These are phyloP conservation scores for Kwoniella europaea DNA, from an alignment of 768 basidiomycete genomes.

Conservation along the genomic window DNA sequence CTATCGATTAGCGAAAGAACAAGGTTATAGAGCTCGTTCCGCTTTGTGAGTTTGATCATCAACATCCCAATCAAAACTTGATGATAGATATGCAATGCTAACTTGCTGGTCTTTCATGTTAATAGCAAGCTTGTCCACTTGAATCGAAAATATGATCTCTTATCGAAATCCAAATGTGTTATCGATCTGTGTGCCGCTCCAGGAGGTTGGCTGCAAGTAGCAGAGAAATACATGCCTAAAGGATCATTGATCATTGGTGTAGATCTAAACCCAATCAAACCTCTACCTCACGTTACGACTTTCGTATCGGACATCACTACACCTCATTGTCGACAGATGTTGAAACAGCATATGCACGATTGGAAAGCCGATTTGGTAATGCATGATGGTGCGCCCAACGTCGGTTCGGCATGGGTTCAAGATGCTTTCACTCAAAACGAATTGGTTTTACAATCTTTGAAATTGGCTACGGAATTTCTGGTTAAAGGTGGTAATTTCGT, in stretches of 20 bases:
- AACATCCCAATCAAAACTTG: too few species aligned
- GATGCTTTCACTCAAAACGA: constrained; percentile 98
- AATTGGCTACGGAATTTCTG: constrained; percentile 93
- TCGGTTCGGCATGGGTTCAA: constrained; percentile 98
- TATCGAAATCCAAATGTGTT: constrained; percentile 80
- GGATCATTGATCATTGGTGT: constrained; percentile 93
- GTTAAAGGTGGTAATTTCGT: constrained; percentile 92
- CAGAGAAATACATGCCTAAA: constrained; percentile 93
- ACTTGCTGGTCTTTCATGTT: neutral
- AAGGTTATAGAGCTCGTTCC: constrained; percentile 98
- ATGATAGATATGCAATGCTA: neutral
- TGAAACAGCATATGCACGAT: constrained; percentile 88
- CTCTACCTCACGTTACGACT: constrained; percentile 88
- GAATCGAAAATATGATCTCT: constrained; percentile 95
- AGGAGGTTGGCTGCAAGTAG: constrained; percentile 98
- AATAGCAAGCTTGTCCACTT: constrained; percentile 88
- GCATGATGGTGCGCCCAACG: constrained; percentile 98
- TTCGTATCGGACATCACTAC: constrained; percentile 96
- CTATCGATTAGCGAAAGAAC: constrained; percentile 96
- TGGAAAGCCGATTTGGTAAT: constrained; percentile 99
- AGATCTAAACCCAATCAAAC: constrained; percentile 93
- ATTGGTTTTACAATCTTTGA: constrained; percentile 91
- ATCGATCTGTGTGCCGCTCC: constrained; percentile 99
- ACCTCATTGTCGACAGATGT: constrained; percentile 79
- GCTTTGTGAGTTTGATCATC: constrained; percentile 62